Base-by-base conservation (phyloP, 1,139 yeast genomes). In the Candida sojae region DNA sequence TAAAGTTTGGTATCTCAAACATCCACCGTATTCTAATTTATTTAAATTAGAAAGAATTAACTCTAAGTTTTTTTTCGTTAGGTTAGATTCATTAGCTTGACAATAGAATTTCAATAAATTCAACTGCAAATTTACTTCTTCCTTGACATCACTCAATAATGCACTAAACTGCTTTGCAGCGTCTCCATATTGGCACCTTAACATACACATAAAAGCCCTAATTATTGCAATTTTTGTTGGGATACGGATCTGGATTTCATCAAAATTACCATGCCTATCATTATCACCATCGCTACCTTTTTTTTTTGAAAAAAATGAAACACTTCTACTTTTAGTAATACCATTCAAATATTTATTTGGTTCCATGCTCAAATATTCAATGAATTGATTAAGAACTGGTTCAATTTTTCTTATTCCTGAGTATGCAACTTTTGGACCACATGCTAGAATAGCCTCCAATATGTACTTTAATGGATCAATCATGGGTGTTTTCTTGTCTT, bases 401-500 rank as follows among this genome's bases (percentile, higher is more conserved):
- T 53, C 55, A 12, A 52, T 34, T 39, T 39, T 46, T 11, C 51
- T 37, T 13, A 53, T 33, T 2, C 45, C 28, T 21, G 48, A 42
- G 35, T 52, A 53, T 7, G 53, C 43, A 17, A 46, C 39, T 17
- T 42, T 38, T 17, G 54, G 54, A 13, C 56, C 56, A 38, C 53
- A 41, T 25, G 42, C 35, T 12, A 48, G 39, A 26, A 52, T 48
- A 5, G 55, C 48, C 23, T 50, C 53, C 45, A 52, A 43, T 29
- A 53, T 35, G 11, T 37, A 32, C 10, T 39, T 47, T 21, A 48
- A 34, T 6, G 51, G 53, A 26, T 50, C 45, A 9, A 25, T 34
- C 26, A 47, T 48, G n/a, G 44, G 42, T 6, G 40, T 17, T 31
- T 39, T 46, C 21, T 42, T 43, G 11, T 48, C 52, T 38, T 50